Base-by-base conservation (phyloP, 108 stramenopile genomes). In the Cyclostephanos invisitatus region DNA sequence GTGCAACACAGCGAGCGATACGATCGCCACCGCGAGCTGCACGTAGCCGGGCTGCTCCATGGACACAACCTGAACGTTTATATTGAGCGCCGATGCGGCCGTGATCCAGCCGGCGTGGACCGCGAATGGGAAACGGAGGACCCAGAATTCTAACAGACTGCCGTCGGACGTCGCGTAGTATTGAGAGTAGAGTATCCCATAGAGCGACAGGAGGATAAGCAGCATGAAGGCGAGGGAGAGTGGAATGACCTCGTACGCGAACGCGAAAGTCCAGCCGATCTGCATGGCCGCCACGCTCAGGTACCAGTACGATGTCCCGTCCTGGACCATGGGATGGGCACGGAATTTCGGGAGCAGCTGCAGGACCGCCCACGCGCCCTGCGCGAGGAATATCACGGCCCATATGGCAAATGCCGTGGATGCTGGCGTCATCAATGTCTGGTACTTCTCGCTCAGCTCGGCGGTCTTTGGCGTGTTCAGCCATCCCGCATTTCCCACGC, bases 91-190 rank as follows among this genome's bases (percentile, higher is more conserved):
- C 10, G 86, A 74, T 15, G 94, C 94, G 1, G 94, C 94, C 51
- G 85, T 82, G 54, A 95, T 92, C 94, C 94, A 95, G 10, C 87
- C 91, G 22, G 55, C 63, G 70, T 95, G 94, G 36, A 92, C 76
- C n/a, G 79, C 64, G 73, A 95, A 92, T 5, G 91, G 91, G 69
- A 95, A 91, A 50, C 88, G 75, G 36, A 89, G 64, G 0, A 88
- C n/a, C 85, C 86, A 92, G 67, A 83, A 88, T 57, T 83, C 79
- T 48, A 21, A 28, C 6, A 77, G 21, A 3, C 32, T 62, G 17
- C 67, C 55, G 57, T 74, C 70, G 0, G 70, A 60, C 10, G 64
- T 67, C 7, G 72, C 36, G 48, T 77, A 65, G 61, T 81, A 79
- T 35, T 78, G 69, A 24, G 71, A 72, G 47, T 72, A 72, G 44